These are phyloP conservation scores for Poronia punctata DNA, from an alignment of 495 filamentous ascomycete genomes.

Conservation along the genomic window DNA sequence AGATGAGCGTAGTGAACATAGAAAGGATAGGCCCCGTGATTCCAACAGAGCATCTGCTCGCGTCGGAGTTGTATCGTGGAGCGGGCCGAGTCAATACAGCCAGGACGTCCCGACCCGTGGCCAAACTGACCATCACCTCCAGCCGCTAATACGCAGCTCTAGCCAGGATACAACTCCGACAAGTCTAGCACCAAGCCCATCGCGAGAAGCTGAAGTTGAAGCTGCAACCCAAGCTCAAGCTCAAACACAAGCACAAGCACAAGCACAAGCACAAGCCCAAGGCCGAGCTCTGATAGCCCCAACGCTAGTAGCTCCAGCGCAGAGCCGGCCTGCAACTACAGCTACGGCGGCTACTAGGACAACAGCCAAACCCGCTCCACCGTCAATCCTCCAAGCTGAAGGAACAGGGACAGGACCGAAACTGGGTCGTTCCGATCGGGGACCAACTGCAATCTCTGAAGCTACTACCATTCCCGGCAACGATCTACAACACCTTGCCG, in stretches of 20 bases:
- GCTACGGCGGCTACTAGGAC: neutral
- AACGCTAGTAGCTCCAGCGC: neutral
- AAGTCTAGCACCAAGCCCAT: too few relatives aligned
- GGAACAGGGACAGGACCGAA: constrained; percentile 1
- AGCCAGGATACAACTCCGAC: too few relatives aligned
- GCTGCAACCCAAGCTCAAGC: too few relatives aligned
- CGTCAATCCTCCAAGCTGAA: too few relatives aligned
- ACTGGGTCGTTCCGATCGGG: neutral
- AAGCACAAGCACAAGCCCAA: neutral
- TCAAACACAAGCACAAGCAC: neutral
- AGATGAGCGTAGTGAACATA: constrained; percentile 6
- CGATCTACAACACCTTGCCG: constrained; percentile 6
- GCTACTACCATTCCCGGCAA: constrained; percentile 6
- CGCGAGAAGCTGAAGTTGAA: constrained; percentile 2
- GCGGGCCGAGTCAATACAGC: too few relatives aligned
- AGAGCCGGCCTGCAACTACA: constrained; percentile 1
- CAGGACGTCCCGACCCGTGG: too few relatives aligned
- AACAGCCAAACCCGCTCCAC: constrained; percentile 8
- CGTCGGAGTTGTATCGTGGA: too few relatives aligned
- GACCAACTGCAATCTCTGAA: constrained; percentile 3
- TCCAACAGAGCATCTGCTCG: too few relatives aligned
- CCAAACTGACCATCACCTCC: too few relatives aligned
- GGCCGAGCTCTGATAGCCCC: neutral
- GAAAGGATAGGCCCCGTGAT: neutral
- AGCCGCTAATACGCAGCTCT: too few relatives aligned